A percentile compares a stretch with the other conserved stretches of the same genome.
phyloP scores from a whole-genome alignment of 2,329 filamentous ascomycete species.

The Xylaria polymorpha region DNA sequence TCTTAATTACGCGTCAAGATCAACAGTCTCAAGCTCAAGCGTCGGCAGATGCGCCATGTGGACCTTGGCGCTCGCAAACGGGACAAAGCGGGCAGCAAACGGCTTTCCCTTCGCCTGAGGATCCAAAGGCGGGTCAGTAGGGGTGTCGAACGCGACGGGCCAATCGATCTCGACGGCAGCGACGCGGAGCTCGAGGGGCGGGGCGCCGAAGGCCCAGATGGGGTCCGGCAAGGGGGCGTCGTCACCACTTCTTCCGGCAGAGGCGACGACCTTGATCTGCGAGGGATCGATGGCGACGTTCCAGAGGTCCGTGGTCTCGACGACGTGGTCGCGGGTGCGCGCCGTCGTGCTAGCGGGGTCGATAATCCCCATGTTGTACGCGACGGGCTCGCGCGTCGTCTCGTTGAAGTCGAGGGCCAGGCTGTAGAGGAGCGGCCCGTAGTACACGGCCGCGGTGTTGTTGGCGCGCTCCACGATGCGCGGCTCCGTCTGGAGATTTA shows the following conservation, averaged over 20 bases:
- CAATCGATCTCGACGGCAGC: conserved; percentile 50
- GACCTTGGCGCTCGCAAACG: conserved; percentile 51
- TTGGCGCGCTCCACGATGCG: conserved; percentile 48
- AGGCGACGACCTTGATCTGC: conserved; percentile 45
- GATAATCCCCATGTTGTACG: conserved; percentile 39
- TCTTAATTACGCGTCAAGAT: conserved; percentile 37
- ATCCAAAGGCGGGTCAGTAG: conserved; percentile 43
- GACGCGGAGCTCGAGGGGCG: conserved; percentile 49
- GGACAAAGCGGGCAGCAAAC: conserved; percentile 49
- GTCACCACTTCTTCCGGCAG: conserved; percentile 6
- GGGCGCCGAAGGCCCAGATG: conserved; percentile 48
- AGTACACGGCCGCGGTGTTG: conserved; percentile 49
- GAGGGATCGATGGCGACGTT: conserved; percentile 51
- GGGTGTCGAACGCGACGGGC: conserved; percentile 46
- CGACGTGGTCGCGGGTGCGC: conserved; percentile 47
- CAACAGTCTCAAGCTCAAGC: conserved; percentile 43
- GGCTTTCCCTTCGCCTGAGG: conserved; percentile 42
- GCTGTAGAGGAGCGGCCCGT: conserved; percentile 50
- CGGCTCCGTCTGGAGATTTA: conserved; percentile 46
- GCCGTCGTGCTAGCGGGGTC: conserved; percentile 42
- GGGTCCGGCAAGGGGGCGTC: conserved; percentile 41
- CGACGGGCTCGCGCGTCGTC: conserved; percentile 35
- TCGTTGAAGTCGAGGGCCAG: conserved; percentile 47
- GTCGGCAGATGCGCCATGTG: conserved; percentile 51
- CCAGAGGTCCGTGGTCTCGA: conserved; percentile 47